These are phyloP conservation scores for Hansenula sp. DNA, from an alignment of 1,139 yeast genomes.

Conservation along the genomic window DNA sequence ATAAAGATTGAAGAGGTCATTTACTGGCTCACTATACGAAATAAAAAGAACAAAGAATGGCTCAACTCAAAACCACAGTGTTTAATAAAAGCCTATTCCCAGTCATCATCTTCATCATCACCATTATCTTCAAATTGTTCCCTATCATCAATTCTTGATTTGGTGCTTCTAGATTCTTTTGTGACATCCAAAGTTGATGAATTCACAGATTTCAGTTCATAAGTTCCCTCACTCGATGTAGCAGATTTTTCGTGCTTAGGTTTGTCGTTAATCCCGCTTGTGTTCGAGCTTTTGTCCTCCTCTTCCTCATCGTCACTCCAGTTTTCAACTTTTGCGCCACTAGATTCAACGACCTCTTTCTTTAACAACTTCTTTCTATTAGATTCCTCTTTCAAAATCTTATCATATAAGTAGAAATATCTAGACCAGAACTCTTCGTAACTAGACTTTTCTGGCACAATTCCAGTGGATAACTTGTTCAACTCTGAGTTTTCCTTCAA, in stretches of 20 bases:
- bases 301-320: constrained; percentile 17
- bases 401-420: constrained; percentile 55
- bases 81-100: constrained; percentile 55
- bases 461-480: constrained; percentile 50
- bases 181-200: constrained; percentile 31
- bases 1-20: no score
- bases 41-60: not conserved
- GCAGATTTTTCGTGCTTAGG: constrained; percentile 21
- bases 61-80: not conserved
- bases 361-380: constrained; percentile 60
- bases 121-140: constrained; percentile 14
- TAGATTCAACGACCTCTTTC: constrained; percentile 39
- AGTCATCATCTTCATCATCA: constrained; percentile 45
- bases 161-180: constrained; percentile 6
- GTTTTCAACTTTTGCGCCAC: constrained; percentile 49
- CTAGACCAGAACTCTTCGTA: constrained; percentile 72
- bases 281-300: constrained; percentile 7
- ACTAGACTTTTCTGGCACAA: constrained; percentile 64
- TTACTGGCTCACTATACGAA: no score
- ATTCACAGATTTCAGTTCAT: constrained; percentile 34
- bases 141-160: constrained; percentile 3
- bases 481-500: constrained; percentile 52
- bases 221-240: constrained; percentile 36
- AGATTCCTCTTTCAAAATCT: constrained; percentile 59
- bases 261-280: no score